These are phyloP conservation scores for Trichosporon faecale DNA, from an alignment of 1,284 basidiomycete species.

Conservation along the genomic window DNA sequence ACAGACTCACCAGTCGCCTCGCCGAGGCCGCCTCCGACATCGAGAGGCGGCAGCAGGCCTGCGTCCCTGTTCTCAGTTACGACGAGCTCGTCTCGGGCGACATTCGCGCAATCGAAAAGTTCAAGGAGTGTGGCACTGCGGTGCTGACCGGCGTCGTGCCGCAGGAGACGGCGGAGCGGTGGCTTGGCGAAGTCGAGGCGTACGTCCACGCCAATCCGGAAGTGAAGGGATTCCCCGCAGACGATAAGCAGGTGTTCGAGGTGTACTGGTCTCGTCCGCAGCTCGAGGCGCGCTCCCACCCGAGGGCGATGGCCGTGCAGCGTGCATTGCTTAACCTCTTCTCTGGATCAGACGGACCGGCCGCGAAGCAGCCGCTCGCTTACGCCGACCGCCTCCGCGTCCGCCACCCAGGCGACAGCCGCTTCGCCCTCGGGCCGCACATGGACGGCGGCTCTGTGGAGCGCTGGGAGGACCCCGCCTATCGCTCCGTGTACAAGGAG, in stretches of 20 bases:
- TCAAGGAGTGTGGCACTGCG: slow-evolving; percentile 62
- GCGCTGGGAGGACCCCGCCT: slow-evolving; percentile 70
- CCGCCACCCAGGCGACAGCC: slow-evolving; percentile 65
- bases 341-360: slow-evolving; percentile 54
- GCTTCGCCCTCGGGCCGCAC: slow-evolving; percentile 70
- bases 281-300: slow-evolving; percentile 68
- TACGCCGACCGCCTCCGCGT: slow-evolving; percentile 76
- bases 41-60: slow-evolving; percentile 51
- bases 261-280: slow-evolving; percentile 65
- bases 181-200: slow-evolving; percentile 61
- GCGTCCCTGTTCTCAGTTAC: slow-evolving; percentile 52
- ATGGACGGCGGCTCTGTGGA: slow-evolving; percentile 73
- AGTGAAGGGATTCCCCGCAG: slow-evolving; percentile 61
- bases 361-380: slow-evolving; percentile 61
- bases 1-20: slow-evolving; percentile 58
- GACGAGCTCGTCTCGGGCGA: slow-evolving; percentile 56
- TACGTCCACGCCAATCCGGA: slow-evolving; percentile 60
- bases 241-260: slow-evolving; percentile 69
- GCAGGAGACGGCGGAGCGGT: slow-evolving; percentile 58
- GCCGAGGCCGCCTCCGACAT: slow-evolving; percentile 56
- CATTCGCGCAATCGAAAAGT: slow-evolving; percentile 51
- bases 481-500: slow-evolving; percentile 59
- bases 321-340: slow-evolving; percentile 62
- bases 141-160: slow-evolving; percentile 63
- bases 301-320: slow-evolving; percentile 62